Conservation (phyloP, 176 grass and related monocot genomes). For the Echinochloa phyllopogon region DNA sequence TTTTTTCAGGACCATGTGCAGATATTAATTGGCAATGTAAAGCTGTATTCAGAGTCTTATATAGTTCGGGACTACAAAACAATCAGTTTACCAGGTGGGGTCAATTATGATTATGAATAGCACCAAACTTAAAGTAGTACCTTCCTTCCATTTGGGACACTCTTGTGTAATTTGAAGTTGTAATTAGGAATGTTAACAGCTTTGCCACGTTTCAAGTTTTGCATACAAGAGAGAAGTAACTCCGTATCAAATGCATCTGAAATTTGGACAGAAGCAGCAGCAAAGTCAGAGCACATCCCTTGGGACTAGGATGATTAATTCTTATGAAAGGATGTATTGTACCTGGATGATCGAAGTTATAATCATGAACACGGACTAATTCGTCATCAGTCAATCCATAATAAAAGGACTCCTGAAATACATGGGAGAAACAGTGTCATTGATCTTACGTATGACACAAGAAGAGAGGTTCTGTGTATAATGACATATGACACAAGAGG, state of each 20-base stretch:
- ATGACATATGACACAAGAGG: neutral
- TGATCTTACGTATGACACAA: neutral
- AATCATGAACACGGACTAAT: conserved; percentile 73
- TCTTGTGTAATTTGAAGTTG: conserved; percentile 92
- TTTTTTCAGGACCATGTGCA: conserved; percentile 19
- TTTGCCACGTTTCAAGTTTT: conserved; percentile 72
- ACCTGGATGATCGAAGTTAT: conserved; percentile 94
- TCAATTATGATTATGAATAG: conserved; percentile 5
- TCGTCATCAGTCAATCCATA: conserved; percentile 73
- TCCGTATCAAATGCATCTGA: conserved; percentile 97
- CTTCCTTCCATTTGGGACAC: conserved; percentile 64
- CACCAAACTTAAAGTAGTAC: conserved; percentile 53
- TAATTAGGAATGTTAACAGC: conserved; percentile 87
- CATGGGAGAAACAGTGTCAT: conserved; percentile 33
- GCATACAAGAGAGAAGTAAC: conserved; percentile 81
- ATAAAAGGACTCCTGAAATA: conserved; percentile 92
- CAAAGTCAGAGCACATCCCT: conserved; percentile 26
- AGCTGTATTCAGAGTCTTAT: neutral
- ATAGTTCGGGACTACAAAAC: neutral
- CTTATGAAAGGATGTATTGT: conserved; percentile 12
- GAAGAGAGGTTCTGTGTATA: neutral
- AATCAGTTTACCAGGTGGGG: too few relatives aligned
- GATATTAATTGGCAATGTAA: conserved; percentile 7
- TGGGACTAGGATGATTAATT: conserved; percentile 24
- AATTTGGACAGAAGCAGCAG: conserved; percentile 34